These are phyloP conservation scores for Stereocaulon alpinum DNA, from an alignment of 495 filamentous ascomycete species.

Conservation along the genomic window DNA sequence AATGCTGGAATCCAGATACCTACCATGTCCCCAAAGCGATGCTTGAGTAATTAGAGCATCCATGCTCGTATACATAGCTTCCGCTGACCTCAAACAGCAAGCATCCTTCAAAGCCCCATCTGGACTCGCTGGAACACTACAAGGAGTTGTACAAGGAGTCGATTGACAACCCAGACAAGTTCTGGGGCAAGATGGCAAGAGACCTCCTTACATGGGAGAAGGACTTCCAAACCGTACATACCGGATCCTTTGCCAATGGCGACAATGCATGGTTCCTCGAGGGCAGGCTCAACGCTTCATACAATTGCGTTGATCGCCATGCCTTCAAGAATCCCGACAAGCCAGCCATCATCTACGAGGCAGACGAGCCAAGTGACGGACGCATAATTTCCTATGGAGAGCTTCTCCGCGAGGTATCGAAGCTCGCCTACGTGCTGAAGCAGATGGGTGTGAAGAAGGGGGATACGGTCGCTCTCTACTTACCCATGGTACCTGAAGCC, in stretches of 20 bases:
- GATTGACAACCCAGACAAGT: conserved; percentile 79
- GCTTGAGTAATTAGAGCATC: conserved; percentile 19
- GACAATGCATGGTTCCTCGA: conserved; percentile 94
- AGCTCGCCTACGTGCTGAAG: conserved; percentile 74
- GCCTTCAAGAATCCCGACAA: conserved; percentile 84
- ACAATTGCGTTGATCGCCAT: conserved; percentile 96
- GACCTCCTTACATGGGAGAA: conserved; percentile 84
- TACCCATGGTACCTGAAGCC: conserved; percentile 98
- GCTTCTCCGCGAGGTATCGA: conserved; percentile 85
- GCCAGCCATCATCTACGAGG: conserved; percentile 97
- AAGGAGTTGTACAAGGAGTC: conserved; percentile 91
- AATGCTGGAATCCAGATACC: conserved; percentile 17
- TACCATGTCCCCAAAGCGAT: conserved; percentile 21
- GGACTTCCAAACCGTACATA: conserved; percentile 85
- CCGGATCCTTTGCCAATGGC: conserved; percentile 65
- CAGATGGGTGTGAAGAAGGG: conserved; percentile 95
- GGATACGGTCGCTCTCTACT: conserved; percentile 92
- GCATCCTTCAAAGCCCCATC: conserved; percentile 57
- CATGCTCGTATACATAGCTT: neutral
- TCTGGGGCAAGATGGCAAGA: conserved; percentile 79
- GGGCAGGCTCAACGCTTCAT: conserved; percentile 87
- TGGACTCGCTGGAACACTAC: conserved; percentile 73
- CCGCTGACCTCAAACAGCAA: conserved; percentile 36
- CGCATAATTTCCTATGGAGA: conserved; percentile 88
- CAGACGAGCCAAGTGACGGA: conserved; percentile 80